phyloP scores from a whole-genome alignment of 2,329 filamentous ascomycete species.

The Fusarium staphyleae region DNA sequence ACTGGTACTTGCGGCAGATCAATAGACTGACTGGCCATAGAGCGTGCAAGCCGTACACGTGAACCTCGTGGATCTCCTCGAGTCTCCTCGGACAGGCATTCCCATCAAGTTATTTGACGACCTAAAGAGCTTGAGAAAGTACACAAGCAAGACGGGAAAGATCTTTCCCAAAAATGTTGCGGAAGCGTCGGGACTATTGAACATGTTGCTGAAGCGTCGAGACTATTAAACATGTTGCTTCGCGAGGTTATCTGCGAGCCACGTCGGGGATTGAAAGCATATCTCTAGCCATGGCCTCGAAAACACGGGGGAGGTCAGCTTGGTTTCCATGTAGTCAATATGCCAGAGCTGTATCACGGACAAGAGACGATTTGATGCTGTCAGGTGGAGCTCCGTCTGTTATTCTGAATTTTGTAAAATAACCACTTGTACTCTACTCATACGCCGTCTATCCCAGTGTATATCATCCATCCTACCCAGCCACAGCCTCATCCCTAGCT shows the following conservation, averaged over 20 bases:
- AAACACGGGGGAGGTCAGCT: too few species aligned
- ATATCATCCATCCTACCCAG: constrained; percentile 29
- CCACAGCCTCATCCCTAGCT: constrained; percentile 37
- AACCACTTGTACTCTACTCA: constrained; percentile 1
- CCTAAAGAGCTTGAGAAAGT: constrained; percentile 1
- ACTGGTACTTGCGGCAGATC: neutral
- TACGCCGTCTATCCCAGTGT: constrained; percentile 25
- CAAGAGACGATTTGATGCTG: neutral
- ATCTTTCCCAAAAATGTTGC: constrained; percentile 11
- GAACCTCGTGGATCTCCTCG: constrained; percentile 22
- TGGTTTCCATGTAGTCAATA: too few species aligned
- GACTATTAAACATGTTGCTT: constrained; percentile 19
- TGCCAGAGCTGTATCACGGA: neutral
- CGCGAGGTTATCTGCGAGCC: constrained; percentile 9
- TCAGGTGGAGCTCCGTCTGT: neutral
- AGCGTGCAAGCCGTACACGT: constrained; percentile 10
- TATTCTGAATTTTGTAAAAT: constrained; percentile 2
- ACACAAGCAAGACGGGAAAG: neutral
- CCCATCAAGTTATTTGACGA: constrained; percentile 13
- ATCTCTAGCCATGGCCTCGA: too few species aligned
- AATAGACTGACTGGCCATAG: neutral
- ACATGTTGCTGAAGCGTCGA: constrained; percentile 16
- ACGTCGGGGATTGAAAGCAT: too few species aligned
- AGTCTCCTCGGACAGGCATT: neutral
- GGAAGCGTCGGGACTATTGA: constrained; percentile 10